phyloP scores from a whole-genome alignment of 2,329 filamentous ascomycete genomes.

The Apiospora koreana region DNA sequence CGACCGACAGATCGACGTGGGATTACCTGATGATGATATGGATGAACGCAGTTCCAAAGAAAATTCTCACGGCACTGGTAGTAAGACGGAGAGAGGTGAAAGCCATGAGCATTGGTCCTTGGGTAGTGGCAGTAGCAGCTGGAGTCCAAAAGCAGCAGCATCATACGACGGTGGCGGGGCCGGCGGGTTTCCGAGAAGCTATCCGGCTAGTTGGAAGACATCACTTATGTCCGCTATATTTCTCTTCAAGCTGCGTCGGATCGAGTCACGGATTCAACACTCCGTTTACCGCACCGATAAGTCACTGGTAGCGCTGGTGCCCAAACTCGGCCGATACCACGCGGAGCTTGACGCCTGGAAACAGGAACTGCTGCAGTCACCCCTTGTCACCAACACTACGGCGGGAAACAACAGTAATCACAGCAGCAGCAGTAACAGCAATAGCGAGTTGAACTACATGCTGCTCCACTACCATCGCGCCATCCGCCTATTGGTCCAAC shows the following conservation, averaged over 20 bases:
- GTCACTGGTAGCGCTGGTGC: slow-evolving; percentile 42
- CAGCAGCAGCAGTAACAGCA: slow-evolving; percentile 26
- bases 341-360: slow-evolving; percentile 49
- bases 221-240: slow-evolving; percentile 44
- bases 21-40: slow-evolving; percentile 41
- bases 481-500: slow-evolving; percentile 50
- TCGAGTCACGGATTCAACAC: slow-evolving; percentile 51
- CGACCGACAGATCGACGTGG: slow-evolving; percentile 52
- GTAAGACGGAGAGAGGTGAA: too few relatives aligned
- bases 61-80: background rate
- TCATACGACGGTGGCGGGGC: background rate
- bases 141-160: slow-evolving; percentile 20
- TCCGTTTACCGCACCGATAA: slow-evolving; percentile 53
- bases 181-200: background rate
- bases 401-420: slow-evolving; percentile 22
- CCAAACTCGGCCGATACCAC: slow-evolving; percentile 48
- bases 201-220: slow-evolving; percentile 28
- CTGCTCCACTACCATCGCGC: slow-evolving; percentile 52
- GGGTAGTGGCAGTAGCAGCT: slow-evolving; percentile 18
- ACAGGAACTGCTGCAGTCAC: slow-evolving; percentile 31
- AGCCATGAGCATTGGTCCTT: background rate
- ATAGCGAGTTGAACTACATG: slow-evolving; percentile 46
- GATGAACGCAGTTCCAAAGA: background rate
- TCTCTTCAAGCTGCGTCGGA: slow-evolving; percentile 45
- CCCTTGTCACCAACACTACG: background rate